These are phyloP conservation scores for Reticulascus tulasneorum DNA, from an alignment of 2,329 filamentous ascomycete species.

Conservation along the genomic window DNA sequence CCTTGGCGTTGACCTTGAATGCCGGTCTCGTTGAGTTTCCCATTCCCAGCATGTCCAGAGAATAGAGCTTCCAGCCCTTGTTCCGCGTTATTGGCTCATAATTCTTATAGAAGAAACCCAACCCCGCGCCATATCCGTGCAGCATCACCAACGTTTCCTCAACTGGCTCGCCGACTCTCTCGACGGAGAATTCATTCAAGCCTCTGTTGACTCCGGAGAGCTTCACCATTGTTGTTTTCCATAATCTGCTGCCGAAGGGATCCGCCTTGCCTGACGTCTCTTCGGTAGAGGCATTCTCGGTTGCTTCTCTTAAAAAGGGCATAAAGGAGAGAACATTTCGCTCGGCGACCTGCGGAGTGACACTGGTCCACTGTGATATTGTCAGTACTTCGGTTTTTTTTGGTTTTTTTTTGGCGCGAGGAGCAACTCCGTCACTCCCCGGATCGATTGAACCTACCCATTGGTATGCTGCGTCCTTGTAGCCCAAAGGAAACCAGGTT, in stretches of 20 bases:
- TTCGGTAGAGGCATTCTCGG: conserved; percentile 58
- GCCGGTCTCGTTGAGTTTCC: conserved; percentile 21
- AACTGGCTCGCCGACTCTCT: conserved; percentile 72
- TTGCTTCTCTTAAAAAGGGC: conserved; percentile 73
- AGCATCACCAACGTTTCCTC: conserved; percentile 92
- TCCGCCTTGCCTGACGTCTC: conserved; percentile 50
- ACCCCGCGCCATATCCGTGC: conserved; percentile 91
- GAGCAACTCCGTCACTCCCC: no score
- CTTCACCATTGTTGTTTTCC: conserved; percentile 80
- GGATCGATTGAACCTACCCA: conserved; percentile 82
- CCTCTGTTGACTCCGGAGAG: conserved; percentile 82
- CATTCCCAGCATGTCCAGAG: conserved; percentile 38
- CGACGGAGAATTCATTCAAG: conserved; percentile 89
- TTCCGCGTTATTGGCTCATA: conserved; percentile 81
- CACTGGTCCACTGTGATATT: conserved; percentile 74
- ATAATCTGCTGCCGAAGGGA: conserved; percentile 79
- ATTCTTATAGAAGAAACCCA: conserved; percentile 98
- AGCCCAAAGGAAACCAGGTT: conserved; percentile 75
- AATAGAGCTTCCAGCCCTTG: conserved; percentile 83
- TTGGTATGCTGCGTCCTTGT: conserved; percentile 87
- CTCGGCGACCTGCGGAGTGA: conserved; percentile 81
- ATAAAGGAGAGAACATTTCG: conserved; percentile 83
- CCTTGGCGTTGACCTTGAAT: conserved; percentile 77
- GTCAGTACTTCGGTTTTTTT: no score
- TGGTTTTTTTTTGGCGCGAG: no score